Percentiles rank a stretch among this genome's conserved stretches.
phyloP scores from a whole-genome alignment of 371 early-diverging fungal species.

The Mucor piriformis region DNA sequence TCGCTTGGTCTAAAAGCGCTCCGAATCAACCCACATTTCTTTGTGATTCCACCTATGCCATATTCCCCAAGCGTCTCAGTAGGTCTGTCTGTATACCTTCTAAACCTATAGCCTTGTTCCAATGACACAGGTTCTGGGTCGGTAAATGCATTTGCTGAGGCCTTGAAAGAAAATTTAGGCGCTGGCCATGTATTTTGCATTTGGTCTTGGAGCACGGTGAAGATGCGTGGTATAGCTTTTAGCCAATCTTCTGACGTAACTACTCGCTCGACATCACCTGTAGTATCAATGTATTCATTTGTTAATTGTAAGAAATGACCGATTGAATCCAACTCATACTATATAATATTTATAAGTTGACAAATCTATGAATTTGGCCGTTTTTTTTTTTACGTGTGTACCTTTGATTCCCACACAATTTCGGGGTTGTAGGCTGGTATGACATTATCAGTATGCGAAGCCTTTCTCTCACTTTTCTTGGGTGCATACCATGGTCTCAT shows the following conservation, averaged over 20 bases:
- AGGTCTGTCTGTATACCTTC: slow-evolving; percentile 39
- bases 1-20: slow-evolving; percentile 68
- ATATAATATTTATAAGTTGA: neutral
- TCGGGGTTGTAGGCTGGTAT: slow-evolving; percentile 36
- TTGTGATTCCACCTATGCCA: slow-evolving; percentile 55
- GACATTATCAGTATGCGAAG: slow-evolving; percentile 31
- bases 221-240: slow-evolving; percentile 31
- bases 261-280: slow-evolving; percentile 33
- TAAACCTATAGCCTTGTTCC: slow-evolving; percentile 36
- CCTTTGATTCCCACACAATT: slow-evolving; percentile 50
- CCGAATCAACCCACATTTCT: slow-evolving; percentile 55
- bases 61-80: slow-evolving; percentile 60
- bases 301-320: slow-evolving; percentile 53
- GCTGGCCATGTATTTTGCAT: slow-evolving; percentile 43
- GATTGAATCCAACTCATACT: slow-evolving; percentile 58
- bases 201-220: slow-evolving; percentile 37
- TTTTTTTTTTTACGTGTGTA: slow-evolving; percentile 9
- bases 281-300: slow-evolving; percentile 37
- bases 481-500: slow-evolving; percentile 44
- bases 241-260: slow-evolving; percentile 32
- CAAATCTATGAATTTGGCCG: neutral
- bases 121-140: slow-evolving; percentile 28
- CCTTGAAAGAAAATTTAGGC: neutral
- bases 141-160: neutral
- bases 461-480: slow-evolving; percentile 1